Conservation (phyloP, 352 stramenopile species). For the Peronospora tabacina region DNA sequence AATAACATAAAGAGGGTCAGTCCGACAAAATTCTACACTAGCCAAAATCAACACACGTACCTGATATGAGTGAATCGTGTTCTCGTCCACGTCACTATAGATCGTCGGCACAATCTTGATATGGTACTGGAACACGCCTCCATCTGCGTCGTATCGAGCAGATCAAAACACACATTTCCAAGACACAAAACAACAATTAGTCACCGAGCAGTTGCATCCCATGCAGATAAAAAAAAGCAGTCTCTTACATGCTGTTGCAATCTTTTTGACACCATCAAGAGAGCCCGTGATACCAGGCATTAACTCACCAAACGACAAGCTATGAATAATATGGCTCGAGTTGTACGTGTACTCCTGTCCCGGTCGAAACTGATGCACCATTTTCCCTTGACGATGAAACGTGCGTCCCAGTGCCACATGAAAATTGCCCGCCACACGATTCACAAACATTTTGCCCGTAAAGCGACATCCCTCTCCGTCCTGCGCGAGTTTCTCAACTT, state of each 20-base stretch:
- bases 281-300: conserved; percentile 33
- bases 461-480: conserved; percentile 78
- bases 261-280: conserved; percentile 53
- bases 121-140: conserved; percentile 82
- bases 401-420: conserved; percentile 75
- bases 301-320: conserved; percentile 60
- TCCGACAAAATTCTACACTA: background rate
- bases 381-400: conserved; percentile 65
- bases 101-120: conserved; percentile 86
- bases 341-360: conserved; percentile 77
- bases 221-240: background rate
- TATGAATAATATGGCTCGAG: conserved; percentile 71
- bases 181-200: conserved; percentile 1
- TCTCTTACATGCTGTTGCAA: conserved; percentile 36
- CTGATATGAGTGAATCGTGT: conserved; percentile 62
- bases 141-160: conserved; percentile 28
- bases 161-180: conserved; percentile 2
- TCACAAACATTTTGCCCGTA: conserved; percentile 75
- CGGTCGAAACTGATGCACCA: conserved; percentile 79
- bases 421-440: conserved; percentile 82
- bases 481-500: conserved; percentile 59
- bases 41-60: conserved; percentile 14
- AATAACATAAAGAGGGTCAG: conserved; percentile 7
- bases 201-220: background rate
- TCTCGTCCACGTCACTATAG: conserved; percentile 65